Base-by-base conservation (phyloP, 2,329 filamentous ascomycete genomes). In the Ophiostoma ulmi region DNA sequence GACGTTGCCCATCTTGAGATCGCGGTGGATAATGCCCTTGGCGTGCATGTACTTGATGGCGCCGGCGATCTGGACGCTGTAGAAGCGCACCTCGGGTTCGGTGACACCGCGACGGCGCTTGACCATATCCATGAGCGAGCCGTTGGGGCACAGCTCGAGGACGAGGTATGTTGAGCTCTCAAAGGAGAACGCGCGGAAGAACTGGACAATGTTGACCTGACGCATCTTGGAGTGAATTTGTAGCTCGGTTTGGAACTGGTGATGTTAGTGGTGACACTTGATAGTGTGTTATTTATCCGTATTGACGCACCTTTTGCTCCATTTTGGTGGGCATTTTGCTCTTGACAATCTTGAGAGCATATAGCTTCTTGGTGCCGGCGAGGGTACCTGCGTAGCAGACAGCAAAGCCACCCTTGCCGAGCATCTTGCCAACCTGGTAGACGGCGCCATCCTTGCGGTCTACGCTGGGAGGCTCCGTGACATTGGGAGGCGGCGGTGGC, bases 201-300 rank as follows among this genome's bases (percentile, higher is more conserved):
- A 99, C 76, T 94, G 91, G 73, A 99, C 95, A 74, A 99, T 94
- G 79, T 97, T 97, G 69, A 91, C 91, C 78, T 99, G 95, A 71
- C 90, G 89, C 88, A 99, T 94, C 79, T 98, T 99, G 63, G 95
- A 97, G 81, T 99, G 95, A 72, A 99, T 97, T 80, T 98, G 94
- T 7, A 99, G 87, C 80, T 99, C 95, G 31, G 87, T 88, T 88
- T 90, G 88, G 76, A 90, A 90, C 87, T 89, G 20, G 8, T 17
- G 3, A 26, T 58, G 52, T 58, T 26, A 58, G 20, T 3, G 35
- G 26, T 35, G 36, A 63, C 17, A 66, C 44, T 38, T 44, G 48
- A 26, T 35, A 13, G 10, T 26, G 2, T 1, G 48, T 10, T 10
- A 22, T 20, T 14, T 5, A 55, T 22, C 8, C 20, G 5, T 55